Conservation (phyloP, 2,329 filamentous ascomycete species). For the Hymenoscyphus repandus region DNA sequence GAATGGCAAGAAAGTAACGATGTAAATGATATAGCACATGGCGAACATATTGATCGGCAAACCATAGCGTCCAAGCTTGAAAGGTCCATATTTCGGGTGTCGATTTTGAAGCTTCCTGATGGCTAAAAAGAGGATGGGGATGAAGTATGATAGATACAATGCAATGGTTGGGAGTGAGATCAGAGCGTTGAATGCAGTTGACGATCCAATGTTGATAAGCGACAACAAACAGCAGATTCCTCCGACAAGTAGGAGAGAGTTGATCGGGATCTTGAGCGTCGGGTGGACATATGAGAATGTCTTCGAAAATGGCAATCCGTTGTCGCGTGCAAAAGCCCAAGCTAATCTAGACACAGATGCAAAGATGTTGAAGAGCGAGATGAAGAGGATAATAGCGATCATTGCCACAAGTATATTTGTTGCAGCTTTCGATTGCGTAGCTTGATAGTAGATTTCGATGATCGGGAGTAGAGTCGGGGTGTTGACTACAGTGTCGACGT, state of each 20-base stretch:
- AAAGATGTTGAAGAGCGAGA: constrained; percentile 18
- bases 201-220: constrained; percentile 44
- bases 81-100: constrained; percentile 9
- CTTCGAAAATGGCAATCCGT: constrained; percentile 34
- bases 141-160: constrained; percentile 11
- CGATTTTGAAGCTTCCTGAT: constrained; percentile 8
- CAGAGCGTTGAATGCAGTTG: constrained; percentile 46
- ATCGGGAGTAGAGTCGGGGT: constrained; percentile 41
- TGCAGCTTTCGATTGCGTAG: constrained; percentile 37
- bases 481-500: constrained; percentile 32
- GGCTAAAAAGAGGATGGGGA: constrained; percentile 8
- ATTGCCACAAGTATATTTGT: constrained; percentile 42
- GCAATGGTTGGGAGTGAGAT: constrained; percentile 32
- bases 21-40: constrained; percentile 12
- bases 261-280: constrained; percentile 33
- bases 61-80: constrained; percentile 10
- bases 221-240: constrained; percentile 10
- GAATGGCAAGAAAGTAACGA: constrained; percentile 11
- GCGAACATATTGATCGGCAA: constrained; percentile 8
- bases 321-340: constrained; percentile 39
- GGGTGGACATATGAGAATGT: constrained; percentile 14
- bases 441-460: constrained; percentile 44
- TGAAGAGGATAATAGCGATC: constrained; percentile 23
- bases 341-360: constrained; percentile 32
- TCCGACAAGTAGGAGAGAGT: constrained; percentile 25